phyloP scores from a whole-genome alignment of 2,329 filamentous ascomycete species.

The Cytospora piceicola region DNA sequence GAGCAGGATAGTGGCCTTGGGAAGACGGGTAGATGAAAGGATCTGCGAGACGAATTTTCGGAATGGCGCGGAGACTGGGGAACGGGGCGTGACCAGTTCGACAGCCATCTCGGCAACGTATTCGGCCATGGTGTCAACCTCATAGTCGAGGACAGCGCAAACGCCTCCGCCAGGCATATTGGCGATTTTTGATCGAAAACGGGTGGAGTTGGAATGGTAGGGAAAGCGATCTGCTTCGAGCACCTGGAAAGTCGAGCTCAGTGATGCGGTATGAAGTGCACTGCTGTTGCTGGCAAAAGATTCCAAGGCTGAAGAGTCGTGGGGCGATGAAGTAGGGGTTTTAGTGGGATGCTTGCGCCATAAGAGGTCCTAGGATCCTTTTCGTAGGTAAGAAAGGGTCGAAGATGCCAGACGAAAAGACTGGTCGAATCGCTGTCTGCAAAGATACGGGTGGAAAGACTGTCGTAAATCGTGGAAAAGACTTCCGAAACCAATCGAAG shows the following conservation, averaged over 20 bases:
- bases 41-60: slow-evolving; percentile 93
- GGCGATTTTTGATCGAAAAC: slow-evolving; percentile 37
- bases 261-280: slow-evolving; percentile 32
- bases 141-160: slow-evolving; percentile 92
- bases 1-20: slow-evolving; percentile 87
- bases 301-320: slow-evolving; percentile 46
- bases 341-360: slow-evolving; percentile 46
- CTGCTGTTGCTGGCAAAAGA: slow-evolving; percentile 37
- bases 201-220: slow-evolving; percentile 33
- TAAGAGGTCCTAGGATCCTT: slow-evolving; percentile 35
- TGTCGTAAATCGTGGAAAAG: slow-evolving; percentile 5
- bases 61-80: slow-evolving; percentile 69
- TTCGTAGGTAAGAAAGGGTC: slow-evolving; percentile 8
- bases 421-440: slow-evolving; percentile 18
- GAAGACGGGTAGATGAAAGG: slow-evolving; percentile 84
- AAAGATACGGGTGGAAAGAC: slow-evolving; percentile 10
- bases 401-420: neutral
- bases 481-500: slow-evolving; percentile 23
- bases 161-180: slow-evolving; percentile 76
- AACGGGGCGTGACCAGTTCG: slow-evolving; percentile 58
- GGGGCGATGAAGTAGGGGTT: slow-evolving; percentile 32
- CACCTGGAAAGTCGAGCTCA: slow-evolving; percentile 41
- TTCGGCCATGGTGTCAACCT: slow-evolving; percentile 94
- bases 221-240: slow-evolving; percentile 45
- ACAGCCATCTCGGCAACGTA: slow-evolving; percentile 89